Evolutionary conservation across 129 eudicot species (phyloP).

Genomic region (Pittosporum tobira): DNA sequence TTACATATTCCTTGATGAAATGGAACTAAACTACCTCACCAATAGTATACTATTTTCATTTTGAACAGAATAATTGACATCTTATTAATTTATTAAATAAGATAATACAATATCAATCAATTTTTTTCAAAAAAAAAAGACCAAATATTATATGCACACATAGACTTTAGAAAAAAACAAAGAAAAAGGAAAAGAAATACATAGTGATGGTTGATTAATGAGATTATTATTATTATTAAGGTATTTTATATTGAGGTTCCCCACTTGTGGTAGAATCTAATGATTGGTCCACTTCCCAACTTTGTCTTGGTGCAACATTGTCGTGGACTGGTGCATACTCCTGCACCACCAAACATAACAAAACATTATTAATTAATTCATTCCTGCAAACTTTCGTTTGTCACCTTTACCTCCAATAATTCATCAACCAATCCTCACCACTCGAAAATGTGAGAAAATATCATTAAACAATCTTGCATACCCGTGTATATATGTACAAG

Average conservation of each 20-base stretch:
- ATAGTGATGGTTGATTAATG: background rate
- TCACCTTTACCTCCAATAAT: slow-evolving; percentile 15
- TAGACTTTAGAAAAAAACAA: too few species aligned
- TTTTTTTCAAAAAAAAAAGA: too few species aligned
- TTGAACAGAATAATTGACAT: too few species aligned
- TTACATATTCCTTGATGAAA: too few species aligned
- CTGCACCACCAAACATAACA: slow-evolving; percentile 26
- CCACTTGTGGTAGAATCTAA: slow-evolving; percentile 26
- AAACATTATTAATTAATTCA: too few species aligned
- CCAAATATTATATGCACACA: slow-evolving; percentile 9
- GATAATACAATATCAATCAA: too few species aligned
- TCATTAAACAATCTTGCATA: too few species aligned
- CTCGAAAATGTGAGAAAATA: too few species aligned
- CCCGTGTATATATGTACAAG: too few species aligned
- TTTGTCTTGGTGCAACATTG: slow-evolving; percentile 46
- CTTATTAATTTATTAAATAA: too few species aligned
- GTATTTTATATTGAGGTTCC: slow-evolving; percentile 5
- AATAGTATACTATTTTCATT: background rate
- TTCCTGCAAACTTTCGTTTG: background rate
- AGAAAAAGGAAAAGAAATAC: too few species aligned
- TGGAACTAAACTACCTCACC: slow-evolving; percentile 10
- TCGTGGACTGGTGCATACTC: slow-evolving; percentile 45
- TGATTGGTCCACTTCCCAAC: slow-evolving; percentile 51
- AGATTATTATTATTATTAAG: too few species aligned
- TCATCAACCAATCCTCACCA: slow-evolving; percentile 1